Conservation (phyloP, 768 basidiomycete genomes). For the Amanita subjunquillea region DNA sequence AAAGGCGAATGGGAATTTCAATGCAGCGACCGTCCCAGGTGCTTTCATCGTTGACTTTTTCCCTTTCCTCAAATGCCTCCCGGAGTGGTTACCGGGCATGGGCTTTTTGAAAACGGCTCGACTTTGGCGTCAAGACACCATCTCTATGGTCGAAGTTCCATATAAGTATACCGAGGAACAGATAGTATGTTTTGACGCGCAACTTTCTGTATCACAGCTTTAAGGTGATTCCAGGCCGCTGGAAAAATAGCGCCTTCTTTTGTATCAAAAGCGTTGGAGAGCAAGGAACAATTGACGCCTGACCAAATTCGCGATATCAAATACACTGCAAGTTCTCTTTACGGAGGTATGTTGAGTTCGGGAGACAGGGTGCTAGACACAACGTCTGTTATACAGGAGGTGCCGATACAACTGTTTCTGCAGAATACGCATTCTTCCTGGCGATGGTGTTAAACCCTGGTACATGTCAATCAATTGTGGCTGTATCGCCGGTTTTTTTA, state of each 20-base stretch:
- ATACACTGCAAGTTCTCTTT: constrained; percentile 24
- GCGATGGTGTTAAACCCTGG: neutral
- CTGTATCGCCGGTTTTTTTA: neutral
- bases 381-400: constrained; percentile 20
- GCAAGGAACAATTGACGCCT: constrained; percentile 19
- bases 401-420: constrained; percentile 33
- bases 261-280: constrained; percentile 22
- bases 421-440: constrained; percentile 23
- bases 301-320: constrained; percentile 29
- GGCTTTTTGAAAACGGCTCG: constrained; percentile 38
- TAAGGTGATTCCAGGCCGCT: constrained; percentile 1
- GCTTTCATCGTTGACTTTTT: constrained; percentile 33
- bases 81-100: constrained; percentile 48
- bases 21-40: constrained; percentile 36
- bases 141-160: constrained; percentile 27
- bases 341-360: constrained; percentile 23
- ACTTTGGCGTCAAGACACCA: constrained; percentile 26
- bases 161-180: constrained; percentile 32
- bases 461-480: neutral
- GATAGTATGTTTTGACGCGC: constrained; percentile 24
- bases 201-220: neutral
- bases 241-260: constrained; percentile 34
- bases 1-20: constrained; percentile 41
- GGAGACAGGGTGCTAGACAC: neutral
- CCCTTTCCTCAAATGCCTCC: constrained; percentile 33